Base-by-base conservation (phyloP, 169 alveolate species). In the Perkinsus chesapeaki region DNA sequence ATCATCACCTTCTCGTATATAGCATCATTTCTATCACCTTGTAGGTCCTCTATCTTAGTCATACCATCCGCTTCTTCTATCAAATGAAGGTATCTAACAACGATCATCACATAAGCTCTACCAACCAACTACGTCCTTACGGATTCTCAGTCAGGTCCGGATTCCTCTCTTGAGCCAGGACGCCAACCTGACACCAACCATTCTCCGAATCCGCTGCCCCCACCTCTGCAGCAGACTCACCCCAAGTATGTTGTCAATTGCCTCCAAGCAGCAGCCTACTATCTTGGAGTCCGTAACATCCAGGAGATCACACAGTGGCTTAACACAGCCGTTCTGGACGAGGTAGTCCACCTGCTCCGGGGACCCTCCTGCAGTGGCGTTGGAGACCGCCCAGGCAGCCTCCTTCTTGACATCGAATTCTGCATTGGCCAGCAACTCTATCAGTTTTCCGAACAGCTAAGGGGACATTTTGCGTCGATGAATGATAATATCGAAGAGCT, bases 401-500 rank as follows among this genome's bases (percentile, higher is more conserved):
- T 99, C 99, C 96, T 98, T 97, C 96, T 98, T 96, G 43, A 98
- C 97, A 91, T 98, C 99, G 93, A 96, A 96, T 93, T 98, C 99
- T 92, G 98, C 99, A 39, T 97, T 97, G 73, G 96, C 73, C 96
- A 97, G 95, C 60, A 97, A 93, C 93, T 98, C 96, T 91, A 98
- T 94, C 73, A 98, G 96, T 47, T 97, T 97, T 19, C 97, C 98
- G 16, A 98, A 95, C 39, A 97, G 94, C 39, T 97, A 98, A 91
- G 95, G 95, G 48, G 12, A 16, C 31, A 7, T 12, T 16, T 0
- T 0, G n/a, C n/a, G n/a, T n/a, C n/a, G n/a, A n/a, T n/a, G n/a
- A n/a, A n/a, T n/a, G n/a, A n/a, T n/a, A n/a, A n/a, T n/a, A n/a
- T n/a, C n/a, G n/a, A n/a, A n/a, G n/a, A n/a, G n/a, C n/a, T n/a